These are phyloP conservation scores for Jackrogersella minutella DNA, from an alignment of 495 filamentous ascomycete species.

Conservation along the genomic window DNA sequence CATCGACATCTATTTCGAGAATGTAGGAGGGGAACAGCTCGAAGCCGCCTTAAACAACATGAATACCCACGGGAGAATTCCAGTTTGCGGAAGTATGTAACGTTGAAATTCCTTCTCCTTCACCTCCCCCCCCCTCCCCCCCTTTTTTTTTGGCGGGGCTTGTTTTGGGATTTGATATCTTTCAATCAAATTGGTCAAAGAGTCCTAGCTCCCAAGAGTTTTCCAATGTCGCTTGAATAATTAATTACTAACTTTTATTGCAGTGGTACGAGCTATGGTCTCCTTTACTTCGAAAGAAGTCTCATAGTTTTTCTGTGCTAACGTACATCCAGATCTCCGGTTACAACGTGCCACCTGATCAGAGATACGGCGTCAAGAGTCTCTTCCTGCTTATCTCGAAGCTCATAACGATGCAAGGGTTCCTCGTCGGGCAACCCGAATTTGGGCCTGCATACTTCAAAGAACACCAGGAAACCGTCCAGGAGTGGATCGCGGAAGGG, in stretches of 20 bases:
- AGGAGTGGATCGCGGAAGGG: constrained; percentile 86
- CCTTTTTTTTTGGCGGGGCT: too few relatives aligned
- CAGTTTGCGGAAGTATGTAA: constrained; percentile 55
- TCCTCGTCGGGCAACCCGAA: constrained; percentile 70
- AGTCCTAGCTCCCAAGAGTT: too few relatives aligned
- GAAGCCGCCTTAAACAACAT: constrained; percentile 76
- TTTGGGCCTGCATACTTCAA: constrained; percentile 74
- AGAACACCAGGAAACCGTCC: constrained; percentile 83
- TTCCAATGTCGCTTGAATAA: too few relatives aligned
- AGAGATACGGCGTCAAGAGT: constrained; percentile 76
- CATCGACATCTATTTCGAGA: constrained; percentile 95
- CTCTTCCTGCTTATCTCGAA: constrained; percentile 59
- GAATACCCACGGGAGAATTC: constrained; percentile 75
- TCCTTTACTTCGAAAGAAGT: neutral
- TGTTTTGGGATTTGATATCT: too few relatives aligned
- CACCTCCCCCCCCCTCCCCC: neutral
- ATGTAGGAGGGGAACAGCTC: constrained; percentile 89
- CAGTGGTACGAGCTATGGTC: constrained; percentile 45
- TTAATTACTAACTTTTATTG: neutral
- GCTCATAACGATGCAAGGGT: constrained; percentile 69
- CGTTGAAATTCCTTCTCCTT: neutral
- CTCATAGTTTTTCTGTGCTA: neutral
- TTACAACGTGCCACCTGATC: constrained; percentile 70
- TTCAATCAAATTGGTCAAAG: neutral
- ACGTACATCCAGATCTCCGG: constrained; percentile 65